phyloP scores from a whole-genome alignment of 108 stramenopile genomes.

The Skeletonema potamos region DNA sequence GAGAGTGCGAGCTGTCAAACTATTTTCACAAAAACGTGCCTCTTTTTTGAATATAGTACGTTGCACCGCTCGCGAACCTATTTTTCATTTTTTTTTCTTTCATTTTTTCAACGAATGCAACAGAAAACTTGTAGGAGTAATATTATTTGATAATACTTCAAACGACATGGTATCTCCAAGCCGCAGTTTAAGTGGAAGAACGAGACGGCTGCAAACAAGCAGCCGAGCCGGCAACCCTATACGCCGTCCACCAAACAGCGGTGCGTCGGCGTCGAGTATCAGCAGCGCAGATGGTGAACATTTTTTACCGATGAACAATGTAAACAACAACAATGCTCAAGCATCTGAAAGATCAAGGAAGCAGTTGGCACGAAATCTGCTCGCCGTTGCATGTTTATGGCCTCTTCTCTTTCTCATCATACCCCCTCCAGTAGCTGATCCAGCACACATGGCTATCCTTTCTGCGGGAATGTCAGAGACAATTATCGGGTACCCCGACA shows the following conservation, averaged over 20 bases:
- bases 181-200: not conserved
- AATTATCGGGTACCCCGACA: not conserved
- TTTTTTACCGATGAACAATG: not conserved
- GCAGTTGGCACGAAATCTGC: not conserved
- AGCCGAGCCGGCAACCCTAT: slow-evolving; percentile 22
- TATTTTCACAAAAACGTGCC: too few species aligned
- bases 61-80: too few species aligned
- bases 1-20: too few species aligned
- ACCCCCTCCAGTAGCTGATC: not conserved
- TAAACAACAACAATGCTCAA: not conserved
- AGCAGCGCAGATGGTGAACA: not conserved
- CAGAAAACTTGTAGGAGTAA: too few species aligned
- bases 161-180: not conserved
- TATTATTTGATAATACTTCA: too few species aligned
- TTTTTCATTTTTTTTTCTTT: too few species aligned
- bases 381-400: slow-evolving; percentile 12
- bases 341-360: not conserved
- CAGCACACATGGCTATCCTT: slow-evolving; percentile 1
- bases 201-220: not conserved
- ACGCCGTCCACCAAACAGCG: slow-evolving; percentile 9
- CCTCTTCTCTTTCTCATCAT: slow-evolving; percentile 3
- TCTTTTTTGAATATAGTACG: too few species aligned
- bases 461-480: slow-evolving; percentile 3
- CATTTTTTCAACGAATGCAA: too few species aligned
- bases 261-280: not conserved